These are phyloP conservation scores for Chenopodium album DNA, from an alignment of 148 eudicot genomes.

Conservation along the genomic window DNA sequence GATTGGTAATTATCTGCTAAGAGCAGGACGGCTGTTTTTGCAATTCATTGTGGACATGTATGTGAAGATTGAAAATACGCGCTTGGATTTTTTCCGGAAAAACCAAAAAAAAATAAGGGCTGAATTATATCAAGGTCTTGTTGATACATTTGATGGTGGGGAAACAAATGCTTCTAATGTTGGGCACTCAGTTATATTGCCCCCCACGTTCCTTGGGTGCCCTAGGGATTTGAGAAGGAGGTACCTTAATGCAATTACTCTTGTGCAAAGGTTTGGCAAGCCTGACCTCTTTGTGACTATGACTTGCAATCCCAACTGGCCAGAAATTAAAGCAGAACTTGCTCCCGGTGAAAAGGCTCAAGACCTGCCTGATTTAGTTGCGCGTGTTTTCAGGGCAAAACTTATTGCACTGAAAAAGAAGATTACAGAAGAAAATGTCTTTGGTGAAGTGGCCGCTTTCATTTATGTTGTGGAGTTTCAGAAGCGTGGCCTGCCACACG, in stretches of 20 bases:
- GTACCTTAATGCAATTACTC: constrained; percentile 11
- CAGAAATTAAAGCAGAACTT: not conserved
- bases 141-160: not conserved
- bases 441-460: not conserved
- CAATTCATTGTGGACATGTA: constrained; percentile 4
- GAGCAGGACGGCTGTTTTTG: not conserved
- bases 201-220: constrained; percentile 4
- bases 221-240: not conserved
- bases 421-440: not conserved
- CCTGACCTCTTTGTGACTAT: not conserved
- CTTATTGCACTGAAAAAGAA: not conserved
- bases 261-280: constrained; percentile 12
- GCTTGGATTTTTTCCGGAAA: not conserved
- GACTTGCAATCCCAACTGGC: constrained; percentile 17
- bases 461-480: constrained; percentile 8
- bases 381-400: not conserved
- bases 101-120: not conserved
- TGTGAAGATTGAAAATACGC: constrained; percentile 6
- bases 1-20: not conserved
- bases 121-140: not conserved
- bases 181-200: not conserved
- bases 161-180: not conserved
- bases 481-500: not conserved
- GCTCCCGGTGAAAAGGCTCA: not conserved
- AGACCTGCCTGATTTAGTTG: not conserved